Evolutionary conservation across 1,139 yeast species (phyloP), one percentile per base, ranked within the genome.

Genomic region (Blastobotrys illinoisensis): DNA sequence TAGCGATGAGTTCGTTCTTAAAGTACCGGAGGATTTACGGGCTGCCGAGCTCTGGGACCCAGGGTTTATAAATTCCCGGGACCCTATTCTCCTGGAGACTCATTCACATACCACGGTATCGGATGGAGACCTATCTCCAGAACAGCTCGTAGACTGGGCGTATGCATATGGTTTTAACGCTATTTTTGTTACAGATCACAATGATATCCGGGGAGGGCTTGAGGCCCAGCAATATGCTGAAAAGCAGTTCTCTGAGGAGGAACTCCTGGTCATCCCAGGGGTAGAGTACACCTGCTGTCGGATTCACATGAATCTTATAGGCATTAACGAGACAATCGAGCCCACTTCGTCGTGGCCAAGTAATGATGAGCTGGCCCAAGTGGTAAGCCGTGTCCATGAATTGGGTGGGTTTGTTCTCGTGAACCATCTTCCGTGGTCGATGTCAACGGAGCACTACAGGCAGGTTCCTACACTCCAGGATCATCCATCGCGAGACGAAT

Each of bases 251-350:
- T 52, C 54, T 13, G 48, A 47, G 14, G 44, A 52, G 28, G 56
- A 57, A n/a, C 46, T 62, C 2, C 50, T 63, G 28, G 66, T 64
- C 2, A 58, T 64, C 23, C 67, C 67, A 3, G 67, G 67, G 1
- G 57, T 64, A 36, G 67, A 64, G 47, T 64, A 53, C 51, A 60
- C 66, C 2, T 64, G 67, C 49, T 64, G 67, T 49, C 54, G 67
- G 2, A 63, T 64, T 43, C 67, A 64, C 52, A 64, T 64, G 67
- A 64, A 65, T 54, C 56, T 64, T 21, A 47, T 64, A n/a, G 67
- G 67, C 9, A 58, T 63, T 9, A 60, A 61, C 46, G 62, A 60
- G 48, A 60, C 65, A 9, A 59, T 63, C 26, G 45, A 47, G 21
- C 66, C 67, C 3, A 21, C 60, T 1, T 47, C 47, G 3, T 49